phyloP scores from a whole-genome alignment of 768 basidiomycete species.

The Arthromyces matolae region DNA sequence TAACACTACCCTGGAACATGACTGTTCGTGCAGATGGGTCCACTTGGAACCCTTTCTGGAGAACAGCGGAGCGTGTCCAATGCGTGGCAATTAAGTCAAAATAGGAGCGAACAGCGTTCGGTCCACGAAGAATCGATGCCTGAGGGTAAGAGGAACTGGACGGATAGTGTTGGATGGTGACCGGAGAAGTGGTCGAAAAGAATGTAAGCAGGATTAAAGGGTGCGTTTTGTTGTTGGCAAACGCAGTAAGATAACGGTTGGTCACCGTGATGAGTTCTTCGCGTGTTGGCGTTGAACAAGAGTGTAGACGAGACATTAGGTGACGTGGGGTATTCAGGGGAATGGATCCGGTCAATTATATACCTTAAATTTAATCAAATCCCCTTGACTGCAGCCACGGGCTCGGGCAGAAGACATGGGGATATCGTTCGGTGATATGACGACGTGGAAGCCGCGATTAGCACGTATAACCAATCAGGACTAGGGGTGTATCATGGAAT shows the following conservation, averaged over 20 bases:
- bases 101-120: conserved; percentile 47
- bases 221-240: conserved; percentile 28
- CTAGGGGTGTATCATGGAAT: neutral
- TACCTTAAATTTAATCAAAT: conserved; percentile 11
- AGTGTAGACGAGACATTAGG: neutral
- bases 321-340: neutral
- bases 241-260: conserved; percentile 34
- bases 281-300: conserved; percentile 17
- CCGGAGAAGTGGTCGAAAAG: conserved; percentile 37
- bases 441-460: conserved; percentile 13
- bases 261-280: conserved; percentile 32
- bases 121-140: conserved; percentile 34
- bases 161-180: conserved; percentile 40
- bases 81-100: conserved; percentile 46
- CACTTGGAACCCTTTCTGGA: conserved; percentile 21
- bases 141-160: conserved; percentile 29
- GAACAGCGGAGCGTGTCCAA: conserved; percentile 34
- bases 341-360: conserved; percentile 20
- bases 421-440: conserved; percentile 14
- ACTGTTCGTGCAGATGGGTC: conserved; percentile 27
- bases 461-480: conserved; percentile 6
- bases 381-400: conserved; percentile 14
- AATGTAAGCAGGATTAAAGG: conserved; percentile 31
- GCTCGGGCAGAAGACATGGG: conserved; percentile 35
- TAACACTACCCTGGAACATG: conserved; percentile 34